Base-by-base conservation (phyloP, 345 rosid species). In the Populus davidiana region DNA sequence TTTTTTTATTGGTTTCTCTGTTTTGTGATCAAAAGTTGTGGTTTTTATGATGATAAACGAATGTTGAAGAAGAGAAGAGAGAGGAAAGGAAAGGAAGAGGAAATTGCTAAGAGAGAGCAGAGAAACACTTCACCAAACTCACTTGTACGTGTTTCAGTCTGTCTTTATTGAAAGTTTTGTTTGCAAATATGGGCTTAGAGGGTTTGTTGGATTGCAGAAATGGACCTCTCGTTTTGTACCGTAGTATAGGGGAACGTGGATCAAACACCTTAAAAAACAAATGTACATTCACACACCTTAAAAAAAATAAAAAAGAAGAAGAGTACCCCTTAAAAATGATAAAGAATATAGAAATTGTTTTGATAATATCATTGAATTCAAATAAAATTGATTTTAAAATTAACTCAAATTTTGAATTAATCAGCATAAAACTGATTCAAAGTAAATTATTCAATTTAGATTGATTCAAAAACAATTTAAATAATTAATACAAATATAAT, bases 111-210 rank as follows among this genome's bases (percentile, higher is more conserved):
- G 31, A 33, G 52, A 36, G 71, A 75, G 75, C 23, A 70, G 74
- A 72, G 49, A 62, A 47, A 69, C 79, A 64, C 81, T 75, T 79
- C 75, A 74, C 83, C 87, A 72, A 77, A 76, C 87, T 83, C 69
- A 70, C 66, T 27, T 75, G 66, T 56, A n/a, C 29, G 68, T 50
- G 71, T 76, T 20, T 14, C 12, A 31, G 54, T 8, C n/a, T 38
- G 20, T 20, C 63, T 70, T 67, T 75, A 72, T 74, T 73, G 36
- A 63, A 68, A 62, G 38, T 25, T 2, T 29, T 43, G 5, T 70
- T 77, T 80, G 75, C 77, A 39, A 1, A 52, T 0, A 41, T 56
- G 67, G 62, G 81, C 70, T 5, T 31, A 0, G 27, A 12, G 20
- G 6, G 38, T 36, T 73, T 73, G 6, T 23, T 39, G 31, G 73